Conservation (phyloP, 176 grass and related monocot genomes). For the Avena atlantica region DNA sequence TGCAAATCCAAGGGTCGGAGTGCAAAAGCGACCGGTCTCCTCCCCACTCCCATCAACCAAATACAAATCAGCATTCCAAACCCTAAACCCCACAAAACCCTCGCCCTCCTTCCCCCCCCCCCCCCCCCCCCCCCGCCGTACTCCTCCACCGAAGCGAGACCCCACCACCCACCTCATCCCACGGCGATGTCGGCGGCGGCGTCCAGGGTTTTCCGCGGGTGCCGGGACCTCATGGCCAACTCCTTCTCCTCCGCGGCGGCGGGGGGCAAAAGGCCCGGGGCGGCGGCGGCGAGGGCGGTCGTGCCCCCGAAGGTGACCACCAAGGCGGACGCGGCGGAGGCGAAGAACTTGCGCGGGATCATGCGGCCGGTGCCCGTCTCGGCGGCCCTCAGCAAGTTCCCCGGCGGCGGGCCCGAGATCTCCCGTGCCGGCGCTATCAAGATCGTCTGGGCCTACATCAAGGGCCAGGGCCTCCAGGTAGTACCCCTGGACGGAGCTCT, state of each 20-base stretch:
- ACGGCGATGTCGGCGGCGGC: slow-evolving; percentile 46
- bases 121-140: too few relatives aligned
- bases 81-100: slow-evolving; percentile 61
- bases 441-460: slow-evolving; percentile 92
- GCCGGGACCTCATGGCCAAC: slow-evolving; percentile 57
- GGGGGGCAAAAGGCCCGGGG: slow-evolving; percentile 28
- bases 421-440: slow-evolving; percentile 61
- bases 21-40: not conserved
- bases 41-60: not conserved
- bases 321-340: not conserved
- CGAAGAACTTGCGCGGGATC: slow-evolving; percentile 46
- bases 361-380: slow-evolving; percentile 57
- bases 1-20: fast-evolving
- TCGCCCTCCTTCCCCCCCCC: not conserved
- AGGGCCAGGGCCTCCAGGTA: slow-evolving; percentile 83
- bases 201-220: slow-evolving; percentile 66
- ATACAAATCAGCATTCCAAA: slow-evolving; percentile 46
- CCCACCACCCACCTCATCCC: slow-evolving; percentile 7
- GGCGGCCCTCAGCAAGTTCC: slow-evolving; percentile 61
- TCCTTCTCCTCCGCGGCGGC: slow-evolving; percentile 41
- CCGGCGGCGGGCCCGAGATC: slow-evolving; percentile 62
- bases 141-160: slow-evolving; percentile 11
- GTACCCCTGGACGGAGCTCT: not conserved
- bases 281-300: slow-evolving; percentile 10
- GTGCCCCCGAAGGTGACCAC: not conserved